Percentiles rank a stretch among this genome's conserved stretches.
phyloP scores from a whole-genome alignment of 2,329 filamentous ascomycete species.

The Teratosphaeria pseudoeucalypti region DNA sequence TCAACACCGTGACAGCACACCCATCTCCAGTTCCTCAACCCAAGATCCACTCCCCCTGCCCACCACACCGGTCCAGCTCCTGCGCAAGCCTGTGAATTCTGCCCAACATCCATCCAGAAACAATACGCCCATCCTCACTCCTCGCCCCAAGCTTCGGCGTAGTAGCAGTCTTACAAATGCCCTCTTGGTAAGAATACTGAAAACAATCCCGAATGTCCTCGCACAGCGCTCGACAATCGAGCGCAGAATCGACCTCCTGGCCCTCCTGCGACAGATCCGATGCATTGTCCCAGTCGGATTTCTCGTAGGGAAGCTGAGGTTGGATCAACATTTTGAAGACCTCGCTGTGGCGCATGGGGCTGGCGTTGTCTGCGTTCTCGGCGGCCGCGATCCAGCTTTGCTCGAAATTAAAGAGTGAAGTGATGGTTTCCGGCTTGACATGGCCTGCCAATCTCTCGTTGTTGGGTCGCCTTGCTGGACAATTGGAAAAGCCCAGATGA shows the following conservation, averaged over 20 bases:
- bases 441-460: constrained; percentile 13
- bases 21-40: neutral
- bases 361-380: neutral
- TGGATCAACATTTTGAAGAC: constrained; percentile 18
- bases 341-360: constrained; percentile 18
- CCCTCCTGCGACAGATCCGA: constrained; percentile 6
- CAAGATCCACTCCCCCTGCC: neutral
- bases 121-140: neutral
- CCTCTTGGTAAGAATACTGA: neutral
- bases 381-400: neutral
- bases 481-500: constrained; percentile 13
- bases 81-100: neutral
- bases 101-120: neutral
- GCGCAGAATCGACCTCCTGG: neutral
- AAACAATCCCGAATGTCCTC: neutral
- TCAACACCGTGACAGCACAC: neutral
- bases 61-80: neutral
- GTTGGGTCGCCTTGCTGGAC: constrained; percentile 19
- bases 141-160: neutral
- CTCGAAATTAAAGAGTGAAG: neutral
- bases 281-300: constrained; percentile 18
- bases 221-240: neutral
- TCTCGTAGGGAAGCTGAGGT: constrained; percentile 11
- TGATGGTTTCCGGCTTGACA: constrained; percentile 8
- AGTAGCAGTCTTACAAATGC: neutral